These are phyloP conservation scores for Leccinellum rugosiceps DNA, from an alignment of 768 basidiomycete genomes.

Conservation along the genomic window DNA sequence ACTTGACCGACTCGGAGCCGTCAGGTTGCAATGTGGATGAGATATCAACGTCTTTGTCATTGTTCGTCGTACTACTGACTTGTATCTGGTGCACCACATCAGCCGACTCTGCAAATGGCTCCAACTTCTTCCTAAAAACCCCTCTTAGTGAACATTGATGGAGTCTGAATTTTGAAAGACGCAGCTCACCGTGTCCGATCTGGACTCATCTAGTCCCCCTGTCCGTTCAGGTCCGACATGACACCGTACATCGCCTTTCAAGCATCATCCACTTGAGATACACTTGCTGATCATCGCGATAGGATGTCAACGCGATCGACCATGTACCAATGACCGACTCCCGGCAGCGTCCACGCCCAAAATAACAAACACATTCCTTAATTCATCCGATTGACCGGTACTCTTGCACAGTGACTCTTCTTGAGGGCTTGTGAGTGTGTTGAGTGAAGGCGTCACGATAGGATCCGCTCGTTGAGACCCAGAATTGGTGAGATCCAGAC, in stretches of 20 bases:
- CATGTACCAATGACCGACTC: conserved; percentile 65
- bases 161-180: neutral
- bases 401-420: conserved; percentile 54
- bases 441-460: neutral
- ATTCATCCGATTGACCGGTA: conserved; percentile 61
- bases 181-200: conserved; percentile 68
- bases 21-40: conserved; percentile 41
- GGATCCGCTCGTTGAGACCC: conserved; percentile 6
- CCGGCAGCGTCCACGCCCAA: conserved; percentile 68
- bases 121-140: conserved; percentile 67
- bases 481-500: conserved; percentile 54
- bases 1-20: conserved; percentile 7
- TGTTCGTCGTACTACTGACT: conserved; percentile 35
- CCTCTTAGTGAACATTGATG: conserved; percentile 1
- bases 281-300: conserved; percentile 59
- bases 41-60: conserved; percentile 39
- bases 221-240: conserved; percentile 42
- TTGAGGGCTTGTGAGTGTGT: conserved; percentile 20
- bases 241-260: conserved; percentile 85
- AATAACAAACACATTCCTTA: conserved; percentile 63
- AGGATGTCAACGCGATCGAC: conserved; percentile 63
- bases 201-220: conserved; percentile 89
- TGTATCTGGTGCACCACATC: conserved; percentile 33
- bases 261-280: conserved; percentile 55
- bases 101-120: conserved; percentile 50